Evolutionary conservation across 305 asterid genomes (phyloP), one percentile per base, ranked within the genome.

Genomic region (Ruellia speciosa): DNA sequence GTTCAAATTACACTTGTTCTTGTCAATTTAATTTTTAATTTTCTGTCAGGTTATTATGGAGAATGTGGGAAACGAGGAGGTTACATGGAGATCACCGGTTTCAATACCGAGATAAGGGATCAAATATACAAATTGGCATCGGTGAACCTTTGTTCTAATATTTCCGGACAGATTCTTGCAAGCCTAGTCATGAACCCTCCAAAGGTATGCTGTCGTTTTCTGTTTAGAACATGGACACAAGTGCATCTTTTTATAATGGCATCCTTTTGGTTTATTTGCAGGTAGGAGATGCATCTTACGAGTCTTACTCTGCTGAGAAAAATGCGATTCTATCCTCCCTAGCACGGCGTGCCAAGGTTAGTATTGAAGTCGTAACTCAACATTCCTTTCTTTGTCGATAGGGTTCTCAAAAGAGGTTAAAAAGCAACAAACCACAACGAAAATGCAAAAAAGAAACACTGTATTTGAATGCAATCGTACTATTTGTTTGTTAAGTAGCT

Each of bases 121-220:
- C 95, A 92, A 62, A 82, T 92, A 50, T 92, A 92, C 84, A 92
- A 92, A 81, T 76, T 92, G 78, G 85, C 98, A 18, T 92, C 98
- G 0, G 93, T 88, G 41, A 86, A 88, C 72, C 92, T 88, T 53
- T 92, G 98, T 65, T 92, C 98, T 31, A 88, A 92, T 72, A 85
- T 88, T 69, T 92, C 96, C 14, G 95, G 98, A 60, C 98, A 88
- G 81, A 86, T 92, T 74, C 98, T 92, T 63, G 87, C 96, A 14
- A 92, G 96, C 74, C 96, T 92, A n/a, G 81, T 92, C 72, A 88
- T 92, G 98, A 88, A 64, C 66, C 94, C 96, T 34, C 95, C 98
- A 12, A 88, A 92, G 96, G 98, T 82, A 60, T 48, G 68, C 17
- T 51, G 7, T 39, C 0, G 45, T 0, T 39, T 39, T 39, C 10